phyloP scores from a whole-genome alignment of 2,329 filamentous ascomycete species.

The Ceratocystis smalleyi region DNA sequence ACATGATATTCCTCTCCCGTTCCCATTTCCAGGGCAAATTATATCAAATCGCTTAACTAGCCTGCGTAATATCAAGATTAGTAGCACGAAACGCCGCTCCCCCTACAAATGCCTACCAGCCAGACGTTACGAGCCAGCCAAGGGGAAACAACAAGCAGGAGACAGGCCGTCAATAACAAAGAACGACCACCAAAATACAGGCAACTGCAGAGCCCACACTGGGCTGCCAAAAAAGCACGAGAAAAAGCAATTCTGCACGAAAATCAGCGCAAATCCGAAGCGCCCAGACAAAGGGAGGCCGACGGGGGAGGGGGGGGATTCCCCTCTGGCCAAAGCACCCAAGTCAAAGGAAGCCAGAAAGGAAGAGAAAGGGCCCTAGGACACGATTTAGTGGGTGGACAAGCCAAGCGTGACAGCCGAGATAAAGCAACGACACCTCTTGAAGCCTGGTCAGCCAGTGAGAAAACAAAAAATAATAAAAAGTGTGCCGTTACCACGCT shows the following conservation, averaged over 20 bases:
- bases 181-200: background rate
- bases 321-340: background rate
- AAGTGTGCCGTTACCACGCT: too few relatives aligned
- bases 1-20: background rate
- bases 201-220: background rate
- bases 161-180: background rate
- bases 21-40: background rate
- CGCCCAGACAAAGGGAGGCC: background rate
- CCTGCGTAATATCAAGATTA: background rate
- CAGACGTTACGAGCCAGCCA: background rate
- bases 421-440: slow-evolving; percentile 7
- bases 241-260: background rate
- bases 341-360: background rate
- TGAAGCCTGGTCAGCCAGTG: background rate
- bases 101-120: background rate
- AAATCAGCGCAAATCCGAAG: background rate
- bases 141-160: background rate
- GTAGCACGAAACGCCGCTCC: background rate
- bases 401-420: slow-evolving; percentile 4
- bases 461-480: background rate
- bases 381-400: slow-evolving; percentile 1
- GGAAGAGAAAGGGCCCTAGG: background rate
- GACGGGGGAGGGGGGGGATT: background rate
- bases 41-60: slow-evolving; percentile 3
- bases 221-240: too few relatives aligned